phyloP scores from a whole-genome alignment of 805 yeast genomes.

The Candida railenensis region DNA sequence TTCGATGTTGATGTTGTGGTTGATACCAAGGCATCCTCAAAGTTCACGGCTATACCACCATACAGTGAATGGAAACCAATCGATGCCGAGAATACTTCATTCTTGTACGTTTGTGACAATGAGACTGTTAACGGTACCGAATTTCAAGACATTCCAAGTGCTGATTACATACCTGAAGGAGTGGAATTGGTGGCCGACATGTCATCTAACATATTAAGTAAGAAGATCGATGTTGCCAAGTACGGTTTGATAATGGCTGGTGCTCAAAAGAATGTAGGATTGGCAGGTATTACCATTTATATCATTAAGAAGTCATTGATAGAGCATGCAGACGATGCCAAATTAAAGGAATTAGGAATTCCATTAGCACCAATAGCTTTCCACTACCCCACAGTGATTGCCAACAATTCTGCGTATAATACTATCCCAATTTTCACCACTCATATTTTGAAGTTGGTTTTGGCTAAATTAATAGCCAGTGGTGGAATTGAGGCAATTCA shows the following conservation, averaged over 20 bases:
- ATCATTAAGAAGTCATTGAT: conserved; percentile 81
- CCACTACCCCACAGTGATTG: conserved; percentile 81
- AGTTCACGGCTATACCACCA: conserved; percentile 66
- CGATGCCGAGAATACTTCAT: conserved; percentile 56
- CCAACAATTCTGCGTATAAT: conserved; percentile 90
- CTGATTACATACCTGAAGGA: conserved; percentile 56
- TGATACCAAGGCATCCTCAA: conserved; percentile 55
- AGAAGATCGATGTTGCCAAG: conserved; percentile 74
- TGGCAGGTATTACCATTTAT: conserved; percentile 92
- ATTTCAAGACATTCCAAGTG: conserved; percentile 52
- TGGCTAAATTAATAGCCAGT: conserved; percentile 53
- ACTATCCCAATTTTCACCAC: conserved; percentile 93
- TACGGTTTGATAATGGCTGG: conserved; percentile 95
- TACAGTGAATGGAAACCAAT: conserved; percentile 63
- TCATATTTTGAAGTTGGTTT: conserved; percentile 79
- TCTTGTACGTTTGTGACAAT: conserved; percentile 89
- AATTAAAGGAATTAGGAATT: conserved; percentile 55
- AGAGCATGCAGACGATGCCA: conserved; percentile 62
- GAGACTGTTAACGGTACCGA: conserved; percentile 97
- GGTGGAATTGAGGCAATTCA: conserved; percentile 78
- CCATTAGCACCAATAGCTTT: conserved; percentile 88
- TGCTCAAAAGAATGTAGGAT: conserved; percentile 96
- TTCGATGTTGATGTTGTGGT: conserved; percentile 67
- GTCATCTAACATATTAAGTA: conserved; percentile 89
- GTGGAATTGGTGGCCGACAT: conserved; percentile 90